Evolutionary conservation across 2,329 filamentous ascomycete species (phyloP).

Genomic region (Annulohypoxylon truncatum): DNA sequence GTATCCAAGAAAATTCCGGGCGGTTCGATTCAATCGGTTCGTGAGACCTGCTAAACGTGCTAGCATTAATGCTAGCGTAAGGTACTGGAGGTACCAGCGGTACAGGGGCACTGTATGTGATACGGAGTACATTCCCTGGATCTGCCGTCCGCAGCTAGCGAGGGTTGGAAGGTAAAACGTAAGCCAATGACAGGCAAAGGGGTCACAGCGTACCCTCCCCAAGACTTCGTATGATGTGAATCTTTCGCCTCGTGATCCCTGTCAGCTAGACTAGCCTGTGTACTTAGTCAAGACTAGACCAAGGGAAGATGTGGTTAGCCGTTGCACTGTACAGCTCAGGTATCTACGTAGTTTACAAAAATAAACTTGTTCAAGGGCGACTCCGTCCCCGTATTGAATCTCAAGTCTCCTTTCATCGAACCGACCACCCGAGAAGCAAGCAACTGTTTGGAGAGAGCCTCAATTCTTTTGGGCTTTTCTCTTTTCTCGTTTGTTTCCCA

Average conservation of each 20-base stretch:
- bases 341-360: conserved; percentile 37
- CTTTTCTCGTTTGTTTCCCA: conserved; percentile 37
- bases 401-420: conserved; percentile 39
- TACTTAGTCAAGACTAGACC: conserved; percentile 3
- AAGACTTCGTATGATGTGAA: conserved; percentile 41
- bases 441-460: conserved; percentile 37
- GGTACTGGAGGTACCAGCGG: neutral
- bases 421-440: conserved; percentile 24
- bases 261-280: conserved; percentile 18
- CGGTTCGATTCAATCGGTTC: conserved; percentile 36
- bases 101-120: neutral
- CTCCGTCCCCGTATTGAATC: conserved; percentile 21
- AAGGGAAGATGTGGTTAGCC: conserved; percentile 16
- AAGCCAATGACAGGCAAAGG: neutral
- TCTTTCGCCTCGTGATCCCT: conserved; percentile 39
- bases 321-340: conserved; percentile 31
- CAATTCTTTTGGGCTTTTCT: conserved; percentile 40
- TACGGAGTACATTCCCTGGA: conserved; percentile 33
- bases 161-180: neutral
- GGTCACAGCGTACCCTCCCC: conserved; percentile 33
- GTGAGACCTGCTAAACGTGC: conserved; percentile 26
- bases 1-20: conserved; percentile 41
- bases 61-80: conserved; percentile 19
- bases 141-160: conserved; percentile 18
- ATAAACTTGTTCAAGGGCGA: conserved; percentile 39